Percentiles rank a stretch among this genome's conserved stretches.
Evolutionary conservation across 495 filamentous ascomycete species (phyloP).

Genomic region (Xylaria acuta): DNA sequence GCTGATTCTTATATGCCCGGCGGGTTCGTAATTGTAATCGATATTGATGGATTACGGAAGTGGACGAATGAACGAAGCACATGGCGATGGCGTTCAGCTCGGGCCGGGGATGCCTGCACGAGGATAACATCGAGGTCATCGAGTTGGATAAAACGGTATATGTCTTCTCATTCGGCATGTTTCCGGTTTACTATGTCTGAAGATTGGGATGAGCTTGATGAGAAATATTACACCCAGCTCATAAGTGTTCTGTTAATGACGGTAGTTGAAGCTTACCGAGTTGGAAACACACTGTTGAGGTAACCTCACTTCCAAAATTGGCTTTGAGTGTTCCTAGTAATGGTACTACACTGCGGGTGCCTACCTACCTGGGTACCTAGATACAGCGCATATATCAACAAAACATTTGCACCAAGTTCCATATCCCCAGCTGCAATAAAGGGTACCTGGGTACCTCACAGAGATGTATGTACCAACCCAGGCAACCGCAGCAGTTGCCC

Average conservation of each 20-base stretch:
- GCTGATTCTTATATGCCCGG: neutral
- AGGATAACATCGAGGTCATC: neutral
- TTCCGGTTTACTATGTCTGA: neutral
- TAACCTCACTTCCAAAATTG: neutral
- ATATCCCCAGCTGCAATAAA: neutral
- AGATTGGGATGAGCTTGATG: neutral
- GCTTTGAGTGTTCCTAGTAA: neutral
- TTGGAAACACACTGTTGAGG: neutral
- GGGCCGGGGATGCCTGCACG: neutral
- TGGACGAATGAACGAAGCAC: constrained; percentile 12
- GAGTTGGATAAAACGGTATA: neutral
- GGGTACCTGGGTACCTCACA: neutral
- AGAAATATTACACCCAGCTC: neutral
- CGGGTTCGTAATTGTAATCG: constrained; percentile 4
- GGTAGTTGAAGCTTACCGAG: neutral
- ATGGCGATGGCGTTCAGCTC: constrained; percentile 4
- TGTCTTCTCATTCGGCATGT: constrained; percentile 1
- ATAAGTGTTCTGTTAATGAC: neutral
- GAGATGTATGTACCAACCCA: too few species aligned
- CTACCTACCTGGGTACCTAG: neutral
- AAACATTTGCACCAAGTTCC: neutral
- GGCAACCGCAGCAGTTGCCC: too few species aligned
- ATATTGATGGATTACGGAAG: neutral
- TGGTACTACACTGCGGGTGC: neutral
- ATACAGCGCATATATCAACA: neutral